Evolutionary conservation across 1,284 basidiomycete genomes (phyloP).

Genomic region (Vanrija sp.): DNA sequence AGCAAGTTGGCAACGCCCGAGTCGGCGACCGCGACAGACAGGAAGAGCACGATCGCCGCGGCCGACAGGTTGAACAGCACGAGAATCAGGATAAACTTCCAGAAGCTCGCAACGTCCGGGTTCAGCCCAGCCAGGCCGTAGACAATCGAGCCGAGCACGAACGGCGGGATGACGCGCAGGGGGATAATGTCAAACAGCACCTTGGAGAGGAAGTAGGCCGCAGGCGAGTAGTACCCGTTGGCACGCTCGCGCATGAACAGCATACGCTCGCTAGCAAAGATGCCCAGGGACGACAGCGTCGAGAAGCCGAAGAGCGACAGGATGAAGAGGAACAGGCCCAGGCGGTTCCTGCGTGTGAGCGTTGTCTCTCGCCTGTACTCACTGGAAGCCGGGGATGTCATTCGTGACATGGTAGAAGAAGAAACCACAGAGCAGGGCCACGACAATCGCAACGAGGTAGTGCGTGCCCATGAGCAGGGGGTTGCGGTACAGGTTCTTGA

Average conservation of each 20-base stretch:
- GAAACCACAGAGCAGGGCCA: constrained; percentile 64
- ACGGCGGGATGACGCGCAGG: constrained; percentile 84
- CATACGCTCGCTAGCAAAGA: constrained; percentile 91
- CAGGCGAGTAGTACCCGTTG: constrained; percentile 93
- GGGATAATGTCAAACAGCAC: constrained; percentile 95
- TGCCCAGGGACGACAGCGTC: constrained; percentile 81
- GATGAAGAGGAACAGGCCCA: constrained; percentile 93
- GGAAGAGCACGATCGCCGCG: constrained; percentile 80
- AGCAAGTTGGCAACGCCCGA: constrained; percentile 83
- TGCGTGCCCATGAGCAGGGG: constrained; percentile 86
- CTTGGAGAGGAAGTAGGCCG: constrained; percentile 94
- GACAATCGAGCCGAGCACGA: constrained; percentile 90
- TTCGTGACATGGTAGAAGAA: constrained; percentile 57
- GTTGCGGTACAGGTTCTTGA: constrained; percentile 94
- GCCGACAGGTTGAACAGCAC: constrained; percentile 94
- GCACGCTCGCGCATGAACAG: constrained; percentile 94
- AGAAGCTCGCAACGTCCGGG: constrained; percentile 79
- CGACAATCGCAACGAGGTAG: constrained; percentile 75
- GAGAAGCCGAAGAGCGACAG: constrained; percentile 94
- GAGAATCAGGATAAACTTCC: constrained; percentile 94
- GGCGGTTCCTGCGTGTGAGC: constrained; percentile 48
- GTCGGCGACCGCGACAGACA: constrained; percentile 82
- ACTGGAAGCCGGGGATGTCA: constrained; percentile 93
- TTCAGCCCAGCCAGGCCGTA: constrained; percentile 92
- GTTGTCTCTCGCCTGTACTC: constrained; percentile 16